A percentile compares a stretch with the other conserved stretches of the same genome.
Conservation (phyloP, 2,329 filamentous ascomycete genomes). For the Ophiostoma populinum region DNA sequence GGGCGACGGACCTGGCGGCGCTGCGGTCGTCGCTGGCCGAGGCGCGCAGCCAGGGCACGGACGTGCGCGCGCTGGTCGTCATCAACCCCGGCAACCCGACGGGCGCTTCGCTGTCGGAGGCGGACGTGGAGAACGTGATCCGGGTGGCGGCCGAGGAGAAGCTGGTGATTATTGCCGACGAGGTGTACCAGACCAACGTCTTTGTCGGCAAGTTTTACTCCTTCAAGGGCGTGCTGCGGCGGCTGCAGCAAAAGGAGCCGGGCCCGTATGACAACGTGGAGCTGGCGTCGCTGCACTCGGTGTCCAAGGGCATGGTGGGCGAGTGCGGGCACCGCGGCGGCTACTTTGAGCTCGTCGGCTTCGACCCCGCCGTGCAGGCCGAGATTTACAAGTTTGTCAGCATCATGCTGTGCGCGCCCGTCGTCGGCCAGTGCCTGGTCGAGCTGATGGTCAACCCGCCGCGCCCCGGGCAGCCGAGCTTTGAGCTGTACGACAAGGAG, state of each 20-base stretch:
- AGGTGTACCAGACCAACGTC: conserved; percentile 98
- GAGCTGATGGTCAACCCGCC: conserved; percentile 98
- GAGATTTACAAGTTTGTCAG: conserved; percentile 98
- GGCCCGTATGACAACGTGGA: conserved; percentile 73
- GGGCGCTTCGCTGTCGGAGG: conserved; percentile 63
- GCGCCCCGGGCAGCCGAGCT: conserved; percentile 62
- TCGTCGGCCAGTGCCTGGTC: conserved; percentile 88
- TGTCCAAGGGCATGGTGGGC: conserved; percentile 97
- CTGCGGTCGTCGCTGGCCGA: conserved; percentile 59
- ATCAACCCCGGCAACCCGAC: conserved; percentile 99
- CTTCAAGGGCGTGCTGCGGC: conserved; percentile 78
- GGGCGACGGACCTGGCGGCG: conserved; percentile 72
- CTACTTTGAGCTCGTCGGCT: conserved; percentile 91
- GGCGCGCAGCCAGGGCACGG: conserved; percentile 59
- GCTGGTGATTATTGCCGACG: conserved; percentile 82
- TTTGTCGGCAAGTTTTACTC: conserved; percentile 88
- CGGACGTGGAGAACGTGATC: conserved; percentile 71
- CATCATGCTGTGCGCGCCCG: conserved; percentile 90
- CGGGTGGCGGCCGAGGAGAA: conserved; percentile 72
- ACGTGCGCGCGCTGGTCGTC: conserved; percentile 84
- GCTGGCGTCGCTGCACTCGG: conserved; percentile 78
- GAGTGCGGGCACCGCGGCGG: conserved; percentile 96
- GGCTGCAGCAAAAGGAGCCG: conserved; percentile 57
- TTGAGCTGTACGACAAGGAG: conserved; percentile 68
- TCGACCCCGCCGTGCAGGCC: conserved; percentile 67